Percentiles rank a stretch among this genome's conserved stretches.
These are phyloP conservation scores for Irpex rosettiformis DNA, from an alignment of 1,284 basidiomycete genomes.

Conservation along the genomic window DNA sequence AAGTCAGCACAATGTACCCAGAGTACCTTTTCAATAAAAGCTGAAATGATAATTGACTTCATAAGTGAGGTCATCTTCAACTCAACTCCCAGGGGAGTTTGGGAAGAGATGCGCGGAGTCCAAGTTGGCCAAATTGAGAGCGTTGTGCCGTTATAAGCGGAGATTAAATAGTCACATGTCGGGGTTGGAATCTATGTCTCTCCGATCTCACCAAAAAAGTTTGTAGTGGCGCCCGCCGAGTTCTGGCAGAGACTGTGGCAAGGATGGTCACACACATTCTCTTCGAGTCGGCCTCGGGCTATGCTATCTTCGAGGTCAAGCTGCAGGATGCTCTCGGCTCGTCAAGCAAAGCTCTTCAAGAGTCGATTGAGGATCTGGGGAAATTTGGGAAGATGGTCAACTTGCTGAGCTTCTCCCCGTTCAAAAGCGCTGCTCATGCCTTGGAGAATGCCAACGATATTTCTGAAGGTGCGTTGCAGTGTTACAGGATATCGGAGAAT, in stretches of 20 bases:
- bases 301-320: slow-evolving; percentile 90
- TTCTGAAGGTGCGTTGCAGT: slow-evolving; percentile 75
- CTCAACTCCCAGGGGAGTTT: too few relatives aligned
- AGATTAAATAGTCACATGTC: neutral
- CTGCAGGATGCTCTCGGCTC: slow-evolving; percentile 90
- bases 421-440: slow-evolving; percentile 93
- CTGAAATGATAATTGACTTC: too few relatives aligned
- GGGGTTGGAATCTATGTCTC: neutral
- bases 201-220: slow-evolving; percentile 2
- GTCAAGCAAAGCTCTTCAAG: slow-evolving; percentile 80
- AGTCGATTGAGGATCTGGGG: slow-evolving; percentile 81
- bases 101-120: too few relatives aligned
- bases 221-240: neutral
- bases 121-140: neutral
- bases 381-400: slow-evolving; percentile 96
- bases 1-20: too few relatives aligned
- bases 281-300: slow-evolving; percentile 94
- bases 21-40: too few relatives aligned
- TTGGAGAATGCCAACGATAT: slow-evolving; percentile 96
- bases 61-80: too few relatives aligned
- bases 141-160: neutral
- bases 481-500: neutral
- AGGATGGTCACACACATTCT: slow-evolving; percentile 83
- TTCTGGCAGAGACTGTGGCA: neutral
- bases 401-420: slow-evolving; percentile 90